Evolutionary conservation across 2,329 filamentous ascomycete species (phyloP).

Genomic region (Exophiala mesophila): DNA sequence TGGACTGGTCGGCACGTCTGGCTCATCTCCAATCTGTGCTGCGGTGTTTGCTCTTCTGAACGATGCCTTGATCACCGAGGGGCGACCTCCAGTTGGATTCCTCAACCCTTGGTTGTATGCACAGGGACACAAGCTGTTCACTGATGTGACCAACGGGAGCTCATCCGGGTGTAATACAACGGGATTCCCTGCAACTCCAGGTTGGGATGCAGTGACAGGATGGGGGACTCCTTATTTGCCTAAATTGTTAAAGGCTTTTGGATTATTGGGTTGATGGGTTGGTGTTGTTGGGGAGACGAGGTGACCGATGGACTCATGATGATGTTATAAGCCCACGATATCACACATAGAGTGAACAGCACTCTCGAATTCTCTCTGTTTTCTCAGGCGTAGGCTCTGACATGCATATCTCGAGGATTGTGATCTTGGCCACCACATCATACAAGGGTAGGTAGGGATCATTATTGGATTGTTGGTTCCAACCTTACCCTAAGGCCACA

Average conservation of each 20-base stretch:
- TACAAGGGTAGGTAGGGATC: too few species aligned
- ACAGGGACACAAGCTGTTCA: slow-evolving; percentile 26
- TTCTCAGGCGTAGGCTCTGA: too few species aligned
- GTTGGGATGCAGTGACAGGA: slow-evolving; percentile 35
- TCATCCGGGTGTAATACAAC: slow-evolving; percentile 32
- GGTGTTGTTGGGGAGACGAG: slow-evolving; percentile 8
- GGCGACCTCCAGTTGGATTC: slow-evolving; percentile 22
- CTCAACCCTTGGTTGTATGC: slow-evolving; percentile 25
- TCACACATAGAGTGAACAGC: too few species aligned
- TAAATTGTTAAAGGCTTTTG: slow-evolving; percentile 19
- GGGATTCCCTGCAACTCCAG: slow-evolving; percentile 30
- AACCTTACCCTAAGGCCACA: too few species aligned
- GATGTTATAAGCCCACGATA: too few species aligned
- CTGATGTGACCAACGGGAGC: slow-evolving; percentile 31
- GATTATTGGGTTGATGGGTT: slow-evolving; percentile 11
- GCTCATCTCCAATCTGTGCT: slow-evolving; percentile 22
- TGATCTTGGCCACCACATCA: too few species aligned
- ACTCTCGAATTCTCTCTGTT: too few species aligned
- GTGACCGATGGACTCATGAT: too few species aligned
- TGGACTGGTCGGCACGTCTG: slow-evolving; percentile 45
- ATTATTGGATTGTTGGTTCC: too few species aligned
- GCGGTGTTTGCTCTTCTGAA: slow-evolving; percentile 23
- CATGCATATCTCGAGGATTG: too few species aligned
- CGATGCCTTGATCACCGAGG: slow-evolving; percentile 23
- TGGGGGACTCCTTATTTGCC: slow-evolving; percentile 29